These are phyloP conservation scores for Fusarium euwallaceae DNA, from an alignment of 2,329 filamentous ascomycete genomes.

Conservation along the genomic window DNA sequence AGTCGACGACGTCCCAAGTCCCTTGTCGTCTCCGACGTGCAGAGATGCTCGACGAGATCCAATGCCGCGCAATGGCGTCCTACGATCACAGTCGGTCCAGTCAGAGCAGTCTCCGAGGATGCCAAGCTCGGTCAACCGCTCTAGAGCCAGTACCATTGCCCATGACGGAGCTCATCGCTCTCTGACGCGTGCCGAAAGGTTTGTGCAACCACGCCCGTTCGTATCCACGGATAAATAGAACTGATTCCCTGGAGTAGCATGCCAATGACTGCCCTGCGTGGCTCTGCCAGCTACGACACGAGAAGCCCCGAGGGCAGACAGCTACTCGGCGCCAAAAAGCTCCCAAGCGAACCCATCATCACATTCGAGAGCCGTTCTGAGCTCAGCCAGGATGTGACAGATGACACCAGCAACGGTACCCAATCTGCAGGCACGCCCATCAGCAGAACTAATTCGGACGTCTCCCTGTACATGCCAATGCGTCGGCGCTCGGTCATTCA, in stretches of 20 bases:
- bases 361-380: slow-evolving; percentile 27
- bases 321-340: slow-evolving; percentile 27
- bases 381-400: slow-evolving; percentile 37
- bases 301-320: slow-evolving; percentile 36
- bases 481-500: slow-evolving; percentile 63
- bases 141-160: slow-evolving; percentile 31
- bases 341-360: slow-evolving; percentile 28
- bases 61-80: slow-evolving; percentile 18
- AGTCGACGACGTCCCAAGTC: slow-evolving; percentile 26
- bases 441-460: slow-evolving; percentile 58
- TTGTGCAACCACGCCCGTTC: slow-evolving; percentile 22
- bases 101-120: slow-evolving; percentile 36
- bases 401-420: slow-evolving; percentile 38
- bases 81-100: slow-evolving; percentile 35
- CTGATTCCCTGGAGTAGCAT: slow-evolving; percentile 38
- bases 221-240: slow-evolving; percentile 23
- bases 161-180: slow-evolving; percentile 31
- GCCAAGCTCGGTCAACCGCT: slow-evolving; percentile 28
- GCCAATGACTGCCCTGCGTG: slow-evolving; percentile 23
- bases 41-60: slow-evolving; percentile 34
- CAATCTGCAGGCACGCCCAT: slow-evolving; percentile 37
- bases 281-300: slow-evolving; percentile 35
- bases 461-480: slow-evolving; percentile 61
- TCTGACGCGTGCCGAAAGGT: slow-evolving; percentile 42
- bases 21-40: slow-evolving; percentile 28